Percentiles rank a stretch among this genome's conserved stretches.
phyloP scores from a whole-genome alignment of 148 eudicot species.

The Rhododendron ferrugineum region DNA sequence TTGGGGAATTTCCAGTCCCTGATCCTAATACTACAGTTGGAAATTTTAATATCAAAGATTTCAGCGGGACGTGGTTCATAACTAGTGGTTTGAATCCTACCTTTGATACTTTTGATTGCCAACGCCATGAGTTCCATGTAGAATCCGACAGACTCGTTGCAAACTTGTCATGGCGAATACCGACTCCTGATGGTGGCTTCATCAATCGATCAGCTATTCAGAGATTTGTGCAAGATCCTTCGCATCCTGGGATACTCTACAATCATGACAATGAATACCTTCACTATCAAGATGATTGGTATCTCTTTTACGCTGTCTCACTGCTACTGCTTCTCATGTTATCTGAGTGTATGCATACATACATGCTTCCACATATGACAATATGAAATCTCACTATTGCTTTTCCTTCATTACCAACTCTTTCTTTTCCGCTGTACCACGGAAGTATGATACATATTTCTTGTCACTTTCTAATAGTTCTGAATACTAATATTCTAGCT shows the following conservation, averaged over 20 bases:
- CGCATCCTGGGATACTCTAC: conserved; percentile 70
- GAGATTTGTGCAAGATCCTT: conserved; percentile 84
- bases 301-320: conserved; percentile 2
- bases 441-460: not conserved
- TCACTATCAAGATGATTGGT: conserved; percentile 99
- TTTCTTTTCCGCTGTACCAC: not conserved
- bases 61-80: conserved; percentile 85
- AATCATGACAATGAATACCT: conserved; percentile 98
- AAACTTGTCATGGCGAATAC: conserved; percentile 72
- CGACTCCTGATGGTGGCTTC: conserved; percentile 85
- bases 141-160: conserved; percentile 77
- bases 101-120: conserved; percentile 88
- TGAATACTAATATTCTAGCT: not conserved
- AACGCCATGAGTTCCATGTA: conserved; percentile 76
- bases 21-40: conserved; percentile 60
- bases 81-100: conserved; percentile 87
- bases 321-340: conserved; percentile 5
- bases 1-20: conserved; percentile 92
- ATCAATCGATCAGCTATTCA: conserved; percentile 83
- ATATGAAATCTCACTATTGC: not conserved
- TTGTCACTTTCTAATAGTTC: not conserved
- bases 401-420: not conserved
- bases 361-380: not conserved
- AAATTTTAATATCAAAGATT: conserved; percentile 64
- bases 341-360: not conserved